Evolutionary conservation across 257 asterid species (phyloP), one percentile per base, ranked within the genome.

Genomic region (Nicotiana obtusifolia): DNA sequence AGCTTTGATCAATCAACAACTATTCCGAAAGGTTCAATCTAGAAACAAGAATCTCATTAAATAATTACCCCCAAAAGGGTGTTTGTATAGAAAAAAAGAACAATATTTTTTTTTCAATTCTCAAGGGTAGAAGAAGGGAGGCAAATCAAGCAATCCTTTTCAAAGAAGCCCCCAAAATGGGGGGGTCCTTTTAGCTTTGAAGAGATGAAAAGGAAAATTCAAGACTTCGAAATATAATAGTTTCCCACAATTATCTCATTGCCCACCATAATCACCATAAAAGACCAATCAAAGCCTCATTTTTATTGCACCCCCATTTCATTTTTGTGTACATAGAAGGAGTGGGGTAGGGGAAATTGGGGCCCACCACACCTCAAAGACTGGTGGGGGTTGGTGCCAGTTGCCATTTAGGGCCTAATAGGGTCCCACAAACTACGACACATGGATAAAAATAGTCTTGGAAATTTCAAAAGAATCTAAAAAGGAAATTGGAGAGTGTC

Each of bases 171-270:
- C 59, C 73, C 73, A 54, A 80, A 53, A 49, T 11, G 33, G 59
- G 52, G 60, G 20, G 76, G 14, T 54, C 54, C 15, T 17, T 64
- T 41, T 54, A 0, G 20, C n/a, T 62, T 54, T 44, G 65, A 24
- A 81, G 60, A 82, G 71, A 47, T 83, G 85, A 76, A 65, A 84
- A 81, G 78, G 83, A 81, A 26, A 64, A 35, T 44, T 30, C 49
- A 53, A 49, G 26, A 80, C 69, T 41, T 61, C 41, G 69, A 20
- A 53, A 41, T 35, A 64, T 57, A 35, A 35, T 35, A 68, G 68
- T 52, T 61, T 76, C 84, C 89, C 91, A 91, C 91, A 85, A 86
- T 83, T 89, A 83, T 78, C 91, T 89, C 90, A 78, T 85, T 77
- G 78, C 84, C 82, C 10, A 82, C 84, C 89, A 83, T 76, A 87